These are phyloP conservation scores for Eucalyptus virginea DNA, from an alignment of 345 rosid genomes.

Conservation along the genomic window DNA sequence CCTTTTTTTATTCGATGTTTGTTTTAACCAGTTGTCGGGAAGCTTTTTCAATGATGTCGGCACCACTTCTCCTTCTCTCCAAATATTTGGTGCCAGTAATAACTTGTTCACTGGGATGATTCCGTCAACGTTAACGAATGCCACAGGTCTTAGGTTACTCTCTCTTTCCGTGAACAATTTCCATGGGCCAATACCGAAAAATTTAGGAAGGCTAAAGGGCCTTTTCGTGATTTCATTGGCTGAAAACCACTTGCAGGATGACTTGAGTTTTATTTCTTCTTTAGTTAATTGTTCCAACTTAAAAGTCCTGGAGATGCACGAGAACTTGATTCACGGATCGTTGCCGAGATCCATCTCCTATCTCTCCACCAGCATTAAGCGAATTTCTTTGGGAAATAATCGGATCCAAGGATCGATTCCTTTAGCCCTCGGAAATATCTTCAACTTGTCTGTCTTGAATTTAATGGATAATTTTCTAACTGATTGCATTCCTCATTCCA, in stretches of 20 bases:
- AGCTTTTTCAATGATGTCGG: background rate
- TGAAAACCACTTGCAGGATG: rapidly evolving
- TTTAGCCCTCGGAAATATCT: background rate
- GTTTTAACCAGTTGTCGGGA: background rate
- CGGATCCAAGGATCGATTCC: background rate
- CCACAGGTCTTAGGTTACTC: rapidly evolving
- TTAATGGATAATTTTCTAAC: background rate
- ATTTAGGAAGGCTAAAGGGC: background rate
- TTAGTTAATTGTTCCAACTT: background rate
- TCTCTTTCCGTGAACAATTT: rapidly evolving
- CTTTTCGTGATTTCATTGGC: rapidly evolving
- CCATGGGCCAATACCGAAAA: background rate
- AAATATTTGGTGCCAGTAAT: rapidly evolving
- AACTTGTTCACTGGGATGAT: background rate
- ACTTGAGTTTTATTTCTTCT: background rate
- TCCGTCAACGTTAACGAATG: background rate
- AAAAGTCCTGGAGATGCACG: no score
- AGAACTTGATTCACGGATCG: background rate
- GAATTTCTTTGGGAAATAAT: rapidly evolving
- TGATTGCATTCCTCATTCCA: background rate
- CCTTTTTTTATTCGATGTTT: rapidly evolving
- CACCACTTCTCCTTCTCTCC: background rate
- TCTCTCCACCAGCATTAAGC: background rate
- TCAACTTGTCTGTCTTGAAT: rapidly evolving
- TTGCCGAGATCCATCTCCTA: background rate